Conservation (phyloP, 768 basidiomycete genomes). For the Tulasnella sp. region DNA sequence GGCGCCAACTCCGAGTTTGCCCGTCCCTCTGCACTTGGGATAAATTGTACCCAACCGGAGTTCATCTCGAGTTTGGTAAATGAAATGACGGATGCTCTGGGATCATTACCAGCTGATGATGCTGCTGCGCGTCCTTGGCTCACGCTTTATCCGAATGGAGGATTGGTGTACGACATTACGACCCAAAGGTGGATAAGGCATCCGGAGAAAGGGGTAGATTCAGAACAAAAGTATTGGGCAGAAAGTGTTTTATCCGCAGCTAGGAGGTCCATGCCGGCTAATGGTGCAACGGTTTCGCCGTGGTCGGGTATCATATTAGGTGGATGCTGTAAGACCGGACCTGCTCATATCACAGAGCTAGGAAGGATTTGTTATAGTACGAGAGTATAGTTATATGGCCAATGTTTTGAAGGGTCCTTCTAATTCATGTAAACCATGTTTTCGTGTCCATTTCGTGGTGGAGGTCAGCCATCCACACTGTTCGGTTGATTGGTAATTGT, state of each 20-base stretch:
- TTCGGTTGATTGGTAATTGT: too few relatives aligned
- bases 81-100: constrained; percentile 26
- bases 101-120: constrained; percentile 7
- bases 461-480: too few relatives aligned
- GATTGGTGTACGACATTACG: constrained; percentile 39
- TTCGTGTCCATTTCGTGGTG: too few relatives aligned
- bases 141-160: constrained; percentile 62
- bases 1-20: constrained; percentile 19
- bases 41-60: constrained; percentile 54
- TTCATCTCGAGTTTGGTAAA: constrained; percentile 32
- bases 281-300: constrained; percentile 25
- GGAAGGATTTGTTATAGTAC: too few relatives aligned
- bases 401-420: too few relatives aligned
- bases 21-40: constrained; percentile 45
- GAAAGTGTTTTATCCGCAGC: constrained; percentile 23
- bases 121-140: constrained; percentile 33
- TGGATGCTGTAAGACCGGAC: constrained; percentile 55
- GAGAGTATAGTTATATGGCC: too few relatives aligned
- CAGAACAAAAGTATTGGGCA: constrained; percentile 29
- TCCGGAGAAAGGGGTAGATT: constrained; percentile 2
- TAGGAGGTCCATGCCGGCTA: constrained; percentile 21
- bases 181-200: constrained; percentile 39
- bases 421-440: too few relatives aligned
- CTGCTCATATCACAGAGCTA: constrained; percentile 36
- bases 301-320: constrained; percentile 42